Evolutionary conservation across 2,329 filamentous ascomycete genomes (phyloP).

Genomic region (Xylariales sp.): DNA sequence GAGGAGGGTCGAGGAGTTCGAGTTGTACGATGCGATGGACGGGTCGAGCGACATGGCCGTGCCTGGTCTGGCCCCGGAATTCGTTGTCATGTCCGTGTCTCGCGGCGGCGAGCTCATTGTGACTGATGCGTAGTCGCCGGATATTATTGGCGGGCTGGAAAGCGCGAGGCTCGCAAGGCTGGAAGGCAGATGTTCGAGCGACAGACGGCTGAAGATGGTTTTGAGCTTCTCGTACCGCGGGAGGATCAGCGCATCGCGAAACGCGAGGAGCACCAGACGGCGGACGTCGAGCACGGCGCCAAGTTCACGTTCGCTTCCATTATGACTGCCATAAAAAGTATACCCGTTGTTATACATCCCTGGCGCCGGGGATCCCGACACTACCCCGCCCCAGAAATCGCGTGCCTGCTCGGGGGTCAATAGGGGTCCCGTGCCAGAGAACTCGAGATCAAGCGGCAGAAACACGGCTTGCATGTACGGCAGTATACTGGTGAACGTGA

Average conservation of each 20-base stretch:
- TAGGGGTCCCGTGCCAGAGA: slow-evolving; percentile 76
- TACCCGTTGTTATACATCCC: too few relatives aligned
- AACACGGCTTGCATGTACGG: slow-evolving; percentile 96
- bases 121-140: slow-evolving; percentile 35
- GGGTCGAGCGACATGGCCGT: slow-evolving; percentile 74
- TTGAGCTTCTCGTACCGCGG: slow-evolving; percentile 86
- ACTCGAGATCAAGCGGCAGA: slow-evolving; percentile 86
- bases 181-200: slow-evolving; percentile 68
- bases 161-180: slow-evolving; percentile 47
- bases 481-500: slow-evolving; percentile 83
- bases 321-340: too few relatives aligned
- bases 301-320: slow-evolving; percentile 20
- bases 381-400: slow-evolving; percentile 82
- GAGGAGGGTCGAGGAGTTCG: slow-evolving; percentile 74
- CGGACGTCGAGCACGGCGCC: slow-evolving; percentile 70
- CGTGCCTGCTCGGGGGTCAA: slow-evolving; percentile 74
- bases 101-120: slow-evolving; percentile 11
- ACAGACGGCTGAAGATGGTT: slow-evolving; percentile 83
- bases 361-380: too few relatives aligned
- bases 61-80: slow-evolving; percentile 54
- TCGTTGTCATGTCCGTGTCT: not conserved
- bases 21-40: slow-evolving; percentile 72
- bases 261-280: slow-evolving; percentile 81
- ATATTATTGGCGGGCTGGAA: slow-evolving; percentile 48
- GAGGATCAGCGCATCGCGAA: slow-evolving; percentile 83